Conservation (phyloP, 768 basidiomycete genomes). For the Naganishia onofrii region DNA sequence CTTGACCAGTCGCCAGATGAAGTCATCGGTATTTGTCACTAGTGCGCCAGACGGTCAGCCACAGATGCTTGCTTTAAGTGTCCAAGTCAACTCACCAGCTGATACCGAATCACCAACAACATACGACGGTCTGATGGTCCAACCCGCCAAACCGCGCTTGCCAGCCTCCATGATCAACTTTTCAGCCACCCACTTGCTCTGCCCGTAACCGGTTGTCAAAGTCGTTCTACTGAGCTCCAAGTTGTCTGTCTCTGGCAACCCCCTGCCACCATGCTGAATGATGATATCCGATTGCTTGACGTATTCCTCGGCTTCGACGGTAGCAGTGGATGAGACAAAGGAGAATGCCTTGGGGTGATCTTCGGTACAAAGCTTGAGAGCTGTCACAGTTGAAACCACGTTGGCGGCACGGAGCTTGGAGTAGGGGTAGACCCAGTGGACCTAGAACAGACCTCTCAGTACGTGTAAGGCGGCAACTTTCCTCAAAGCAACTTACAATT, state of each 20-base stretch:
- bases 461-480: background rate
- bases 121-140: constrained; percentile 90
- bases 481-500: constrained; percentile 65
- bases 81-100: constrained; percentile 63
- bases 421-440: constrained; percentile 99
- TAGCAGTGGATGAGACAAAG: constrained; percentile 95
- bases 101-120: constrained; percentile 86
- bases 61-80: constrained; percentile 16
- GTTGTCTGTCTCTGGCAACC: constrained; percentile 82
- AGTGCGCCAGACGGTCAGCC: constrained; percentile 9
- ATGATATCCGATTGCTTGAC: constrained; percentile 77
- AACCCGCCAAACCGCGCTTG: constrained; percentile 73
- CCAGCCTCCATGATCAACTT: constrained; percentile 90
- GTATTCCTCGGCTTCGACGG: constrained; percentile 85
- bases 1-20: constrained; percentile 96
- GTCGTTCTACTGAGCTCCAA: constrained; percentile 74
- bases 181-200: constrained; percentile 98
- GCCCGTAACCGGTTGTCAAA: constrained; percentile 89
- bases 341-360: constrained; percentile 74
- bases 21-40: constrained; percentile 99
- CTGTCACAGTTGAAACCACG: constrained; percentile 84
- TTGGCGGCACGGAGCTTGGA: constrained; percentile 86
- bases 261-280: constrained; percentile 56
- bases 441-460: constrained; percentile 55
- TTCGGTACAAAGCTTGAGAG: constrained; percentile 68